Conservation (phyloP, 345 rosid genomes). For the Kernera saxatilis region DNA sequence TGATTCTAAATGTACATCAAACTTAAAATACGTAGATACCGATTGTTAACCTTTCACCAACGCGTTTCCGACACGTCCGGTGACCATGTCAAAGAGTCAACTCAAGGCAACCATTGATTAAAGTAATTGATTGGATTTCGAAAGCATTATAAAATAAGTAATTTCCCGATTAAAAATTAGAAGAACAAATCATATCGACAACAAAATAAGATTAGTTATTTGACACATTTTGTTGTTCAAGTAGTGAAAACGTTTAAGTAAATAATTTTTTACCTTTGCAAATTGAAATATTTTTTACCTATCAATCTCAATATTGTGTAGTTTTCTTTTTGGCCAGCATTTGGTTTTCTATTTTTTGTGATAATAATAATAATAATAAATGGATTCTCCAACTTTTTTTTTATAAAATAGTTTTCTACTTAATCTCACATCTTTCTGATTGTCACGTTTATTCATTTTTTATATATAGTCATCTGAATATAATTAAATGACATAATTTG, state of each 20-base stretch:
- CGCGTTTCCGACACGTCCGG: not conserved
- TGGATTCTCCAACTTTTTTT: no score
- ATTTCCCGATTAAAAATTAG: not conserved
- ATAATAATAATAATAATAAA: no score
- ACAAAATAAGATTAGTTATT: no score
- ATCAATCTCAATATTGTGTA: not conserved
- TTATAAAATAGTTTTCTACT: no score
- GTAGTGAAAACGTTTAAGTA: not conserved
- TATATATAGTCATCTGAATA: not conserved
- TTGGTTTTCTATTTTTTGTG: no score
- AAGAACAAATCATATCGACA: no score
- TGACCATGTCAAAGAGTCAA: slow-evolving; percentile 2
- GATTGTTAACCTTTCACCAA: not conserved
- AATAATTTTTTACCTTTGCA: not conserved
- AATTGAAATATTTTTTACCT: not conserved
- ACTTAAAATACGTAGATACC: no score
- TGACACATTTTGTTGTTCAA: not conserved
- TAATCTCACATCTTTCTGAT: not conserved
- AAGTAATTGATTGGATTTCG: not conserved
- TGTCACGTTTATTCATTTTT: not conserved
- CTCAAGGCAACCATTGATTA: not conserved
- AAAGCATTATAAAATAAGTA: not conserved
- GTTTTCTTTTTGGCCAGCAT: not conserved
- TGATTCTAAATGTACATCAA: no score
- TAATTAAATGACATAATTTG: not conserved